Evolutionary conservation across 2,329 filamentous ascomycete genomes (phyloP).

Genomic region (Chrysosporium keratinophilum): DNA sequence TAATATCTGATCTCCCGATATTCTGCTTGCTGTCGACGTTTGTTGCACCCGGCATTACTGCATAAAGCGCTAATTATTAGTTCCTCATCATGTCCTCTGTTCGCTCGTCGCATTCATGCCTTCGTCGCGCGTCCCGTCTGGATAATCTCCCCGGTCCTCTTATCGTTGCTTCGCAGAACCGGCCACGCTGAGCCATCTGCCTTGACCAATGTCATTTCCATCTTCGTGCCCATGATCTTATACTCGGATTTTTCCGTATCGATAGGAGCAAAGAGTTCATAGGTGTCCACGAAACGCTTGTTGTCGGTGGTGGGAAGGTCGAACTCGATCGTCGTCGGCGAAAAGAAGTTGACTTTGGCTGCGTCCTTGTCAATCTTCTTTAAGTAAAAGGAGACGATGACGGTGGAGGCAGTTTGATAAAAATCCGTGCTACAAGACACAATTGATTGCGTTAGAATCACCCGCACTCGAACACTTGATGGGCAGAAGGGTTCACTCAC

Average conservation of each 20-base stretch:
- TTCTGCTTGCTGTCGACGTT: no score
- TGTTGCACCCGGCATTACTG: background rate
- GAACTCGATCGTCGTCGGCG: conserved; percentile 53
- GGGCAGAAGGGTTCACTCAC: conserved; percentile 36
- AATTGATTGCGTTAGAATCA: background rate
- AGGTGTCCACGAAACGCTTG: conserved; percentile 66
- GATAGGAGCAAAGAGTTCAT: conserved; percentile 68
- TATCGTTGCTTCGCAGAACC: conserved; percentile 69
- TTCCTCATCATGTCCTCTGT: background rate
- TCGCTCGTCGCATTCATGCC: conserved; percentile 21
- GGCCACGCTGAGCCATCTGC: conserved; percentile 74
- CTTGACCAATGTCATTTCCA: conserved; percentile 66
- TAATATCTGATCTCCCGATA: no score
- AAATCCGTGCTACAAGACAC: conserved; percentile 59
- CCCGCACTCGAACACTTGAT: background rate
- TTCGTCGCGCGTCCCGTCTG: conserved; percentile 74
- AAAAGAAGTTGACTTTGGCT: conserved; percentile 60
- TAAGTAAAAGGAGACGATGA: conserved; percentile 86
- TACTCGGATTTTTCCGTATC: conserved; percentile 63
- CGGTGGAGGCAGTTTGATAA: conserved; percentile 77
- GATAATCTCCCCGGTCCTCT: conserved; percentile 65
- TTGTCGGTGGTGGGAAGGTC: conserved; percentile 78
- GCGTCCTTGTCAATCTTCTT: conserved; percentile 89
- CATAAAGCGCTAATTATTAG: background rate
- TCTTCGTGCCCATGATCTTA: conserved; percentile 78